phyloP scores from a whole-genome alignment of 2,329 filamentous ascomycete genomes.

The Parafenestella ontariensis region DNA sequence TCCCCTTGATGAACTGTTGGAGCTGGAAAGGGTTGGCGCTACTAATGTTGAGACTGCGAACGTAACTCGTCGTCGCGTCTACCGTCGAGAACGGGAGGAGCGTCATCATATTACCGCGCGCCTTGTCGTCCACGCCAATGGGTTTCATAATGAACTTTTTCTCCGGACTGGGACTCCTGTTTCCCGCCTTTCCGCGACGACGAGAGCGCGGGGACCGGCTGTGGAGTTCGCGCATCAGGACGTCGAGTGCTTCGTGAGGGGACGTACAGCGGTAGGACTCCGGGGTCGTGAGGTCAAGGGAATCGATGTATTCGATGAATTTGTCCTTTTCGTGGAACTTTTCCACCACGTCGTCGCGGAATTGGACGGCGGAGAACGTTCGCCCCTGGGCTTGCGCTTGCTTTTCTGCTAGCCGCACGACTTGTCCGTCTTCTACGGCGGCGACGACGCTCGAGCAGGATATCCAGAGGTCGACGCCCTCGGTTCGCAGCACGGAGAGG shows the following conservation, averaged over 20 bases:
- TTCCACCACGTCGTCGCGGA: slow-evolving; percentile 63
- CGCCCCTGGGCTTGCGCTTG: slow-evolving; percentile 59
- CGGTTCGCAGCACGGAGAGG: slow-evolving; percentile 64
- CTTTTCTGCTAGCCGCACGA: slow-evolving; percentile 58
- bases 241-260: slow-evolving; percentile 59
- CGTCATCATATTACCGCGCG: slow-evolving; percentile 66
- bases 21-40: slow-evolving; percentile 67
- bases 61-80: slow-evolving; percentile 61
- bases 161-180: slow-evolving; percentile 26
- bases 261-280: slow-evolving; percentile 61
- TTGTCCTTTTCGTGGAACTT: slow-evolving; percentile 69
- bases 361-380: slow-evolving; percentile 68
- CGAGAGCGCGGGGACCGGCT: slow-evolving; percentile 2
- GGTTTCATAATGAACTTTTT: slow-evolving; percentile 71
- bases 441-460: slow-evolving; percentile 73
- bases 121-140: slow-evolving; percentile 66
- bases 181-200: slow-evolving; percentile 11
- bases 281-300: slow-evolving; percentile 51
- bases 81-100: slow-evolving; percentile 65
- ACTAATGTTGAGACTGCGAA: slow-evolving; percentile 64
- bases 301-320: slow-evolving; percentile 66
- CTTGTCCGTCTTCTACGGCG: slow-evolving; percentile 70
- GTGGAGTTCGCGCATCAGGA: slow-evolving; percentile 51
- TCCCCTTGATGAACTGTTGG: slow-evolving; percentile 69
- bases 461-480: slow-evolving; percentile 75